Evolutionary conservation across 108 stramenopile genomes (phyloP).

Genomic region (Nitzschia inconspicua): DNA sequence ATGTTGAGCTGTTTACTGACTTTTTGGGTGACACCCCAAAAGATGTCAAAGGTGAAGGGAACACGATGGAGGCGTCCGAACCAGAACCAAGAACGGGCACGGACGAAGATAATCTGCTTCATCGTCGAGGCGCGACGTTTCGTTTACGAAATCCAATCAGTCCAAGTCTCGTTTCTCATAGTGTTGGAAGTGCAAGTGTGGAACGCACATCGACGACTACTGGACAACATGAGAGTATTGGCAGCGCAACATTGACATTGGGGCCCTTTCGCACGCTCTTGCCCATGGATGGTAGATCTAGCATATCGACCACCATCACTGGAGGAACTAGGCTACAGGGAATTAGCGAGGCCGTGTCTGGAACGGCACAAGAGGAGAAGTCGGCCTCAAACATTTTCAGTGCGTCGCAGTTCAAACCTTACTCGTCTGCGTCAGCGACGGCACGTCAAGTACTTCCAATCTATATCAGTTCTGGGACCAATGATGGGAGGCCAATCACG

Average conservation of each 20-base stretch:
- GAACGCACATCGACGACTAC: conserved; percentile 50
- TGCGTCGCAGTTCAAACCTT: conserved; percentile 29
- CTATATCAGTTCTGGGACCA: background rate
- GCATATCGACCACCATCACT: conserved; percentile 28
- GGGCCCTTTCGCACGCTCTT: conserved; percentile 45
- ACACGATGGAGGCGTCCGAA: background rate
- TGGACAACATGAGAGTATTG: conserved; percentile 48
- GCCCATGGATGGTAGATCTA: conserved; percentile 43
- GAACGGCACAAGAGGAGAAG: background rate
- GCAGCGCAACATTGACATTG: conserved; percentile 40
- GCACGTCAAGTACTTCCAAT: conserved; percentile 66
- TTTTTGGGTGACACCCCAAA: conserved; percentile 48
- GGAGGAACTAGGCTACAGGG: conserved; percentile 26
- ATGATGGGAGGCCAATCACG: conserved; percentile 12
- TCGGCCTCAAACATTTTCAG: background rate
- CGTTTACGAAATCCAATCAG: conserved; percentile 42
- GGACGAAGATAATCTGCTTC: conserved; percentile 31
- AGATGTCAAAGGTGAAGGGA: background rate
- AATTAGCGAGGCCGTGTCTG: background rate
- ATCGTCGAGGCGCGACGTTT: conserved; percentile 41
- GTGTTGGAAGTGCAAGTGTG: conserved; percentile 34
- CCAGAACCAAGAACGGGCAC: background rate
- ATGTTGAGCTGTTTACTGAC: conserved; percentile 70
- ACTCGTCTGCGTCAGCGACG: conserved; percentile 54
- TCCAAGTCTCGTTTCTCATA: conserved; percentile 22